Conservation (phyloP, 2,329 filamentous ascomycete genomes). For the Ophiostoma montium region DNA sequence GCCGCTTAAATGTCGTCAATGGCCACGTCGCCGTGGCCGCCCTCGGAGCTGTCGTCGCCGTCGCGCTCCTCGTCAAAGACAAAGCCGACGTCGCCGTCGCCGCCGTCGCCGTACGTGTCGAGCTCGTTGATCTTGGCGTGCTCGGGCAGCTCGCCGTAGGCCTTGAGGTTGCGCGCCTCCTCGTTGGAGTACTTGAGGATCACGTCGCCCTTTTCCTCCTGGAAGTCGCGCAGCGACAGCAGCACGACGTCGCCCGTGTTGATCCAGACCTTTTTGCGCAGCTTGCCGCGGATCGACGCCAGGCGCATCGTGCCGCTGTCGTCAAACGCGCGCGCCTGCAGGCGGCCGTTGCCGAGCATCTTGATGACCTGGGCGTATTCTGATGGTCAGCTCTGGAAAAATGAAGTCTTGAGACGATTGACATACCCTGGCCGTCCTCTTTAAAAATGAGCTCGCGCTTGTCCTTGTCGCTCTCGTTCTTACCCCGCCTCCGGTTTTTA, state of each 20-base stretch:
- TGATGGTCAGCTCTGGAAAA: neutral
- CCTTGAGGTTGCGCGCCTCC: slow-evolving; percentile 88
- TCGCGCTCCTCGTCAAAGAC: slow-evolving; percentile 67
- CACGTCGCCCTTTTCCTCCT: slow-evolving; percentile 82
- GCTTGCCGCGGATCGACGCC: slow-evolving; percentile 67
- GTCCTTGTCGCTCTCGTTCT: slow-evolving; percentile 99
- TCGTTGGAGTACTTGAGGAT: slow-evolving; percentile 89
- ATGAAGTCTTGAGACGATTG: no score
- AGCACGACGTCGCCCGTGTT: slow-evolving; percentile 93
- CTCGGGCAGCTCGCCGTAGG: slow-evolving; percentile 89
- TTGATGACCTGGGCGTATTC: slow-evolving; percentile 56
- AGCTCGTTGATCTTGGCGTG: slow-evolving; percentile 99
- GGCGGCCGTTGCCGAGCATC: slow-evolving; percentile 49
- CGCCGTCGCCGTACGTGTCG: slow-evolving; percentile 82
- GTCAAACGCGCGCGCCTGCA: slow-evolving; percentile 84
- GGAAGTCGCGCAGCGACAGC: slow-evolving; percentile 66
- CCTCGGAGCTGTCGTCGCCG: slow-evolving; percentile 2
- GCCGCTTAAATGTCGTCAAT: slow-evolving; percentile 1
- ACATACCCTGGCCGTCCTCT: slow-evolving; percentile 76
- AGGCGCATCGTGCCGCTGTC: slow-evolving; percentile 72
- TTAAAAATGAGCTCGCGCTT: slow-evolving; percentile 98
- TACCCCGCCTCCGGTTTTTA: slow-evolving; percentile 96
- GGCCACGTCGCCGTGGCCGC: neutral
- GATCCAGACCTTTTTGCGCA: slow-evolving; percentile 95
- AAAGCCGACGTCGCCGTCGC: slow-evolving; percentile 92